phyloP scores from a whole-genome alignment of 2,329 filamentous ascomycete species.

The Verticillium klebahnii region DNA sequence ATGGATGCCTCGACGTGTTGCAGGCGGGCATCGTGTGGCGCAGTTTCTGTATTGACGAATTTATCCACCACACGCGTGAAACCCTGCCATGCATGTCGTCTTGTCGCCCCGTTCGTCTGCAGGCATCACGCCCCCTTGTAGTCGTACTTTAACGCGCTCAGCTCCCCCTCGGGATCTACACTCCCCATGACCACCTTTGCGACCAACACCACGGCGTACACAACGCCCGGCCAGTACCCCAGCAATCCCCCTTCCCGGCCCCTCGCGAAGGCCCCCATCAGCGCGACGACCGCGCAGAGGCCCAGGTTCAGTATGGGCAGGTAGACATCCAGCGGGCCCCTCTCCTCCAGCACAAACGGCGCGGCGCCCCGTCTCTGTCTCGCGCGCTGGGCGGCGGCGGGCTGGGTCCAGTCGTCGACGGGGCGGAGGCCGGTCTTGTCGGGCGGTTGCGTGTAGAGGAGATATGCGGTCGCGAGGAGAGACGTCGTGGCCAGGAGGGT shows the following conservation, averaged over 20 bases:
- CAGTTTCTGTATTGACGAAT: background rate
- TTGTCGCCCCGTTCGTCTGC: background rate
- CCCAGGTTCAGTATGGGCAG: slow-evolving; percentile 54
- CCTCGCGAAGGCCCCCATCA: slow-evolving; percentile 25
- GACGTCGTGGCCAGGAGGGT: slow-evolving; percentile 48
- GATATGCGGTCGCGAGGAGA: slow-evolving; percentile 39
- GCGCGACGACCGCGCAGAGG: slow-evolving; percentile 29
- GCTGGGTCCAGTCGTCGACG: slow-evolving; percentile 6
- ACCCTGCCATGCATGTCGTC: background rate
- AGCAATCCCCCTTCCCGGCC: slow-evolving; percentile 32
- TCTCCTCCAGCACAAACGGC: slow-evolving; percentile 9
- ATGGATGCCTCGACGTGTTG: background rate
- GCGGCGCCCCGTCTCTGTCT: slow-evolving; percentile 3
- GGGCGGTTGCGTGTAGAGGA: slow-evolving; percentile 60
- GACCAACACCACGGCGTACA: slow-evolving; percentile 56
- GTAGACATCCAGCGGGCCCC: slow-evolving; percentile 26
- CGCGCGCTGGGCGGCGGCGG: slow-evolving; percentile 6
- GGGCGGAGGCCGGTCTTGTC: slow-evolving; percentile 17
- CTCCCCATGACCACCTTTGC: slow-evolving; percentile 63
- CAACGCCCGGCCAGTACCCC: slow-evolving; percentile 47
- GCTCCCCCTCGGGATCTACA: slow-evolving; percentile 62
- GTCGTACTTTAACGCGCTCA: slow-evolving; percentile 58
- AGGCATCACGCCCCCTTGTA: slow-evolving; percentile 58
- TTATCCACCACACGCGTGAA: background rate
- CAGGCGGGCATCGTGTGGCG: background rate